These are phyloP conservation scores for Cladophialophora bantiana DNA, from an alignment of 2,329 filamentous ascomycete species.

Conservation along the genomic window DNA sequence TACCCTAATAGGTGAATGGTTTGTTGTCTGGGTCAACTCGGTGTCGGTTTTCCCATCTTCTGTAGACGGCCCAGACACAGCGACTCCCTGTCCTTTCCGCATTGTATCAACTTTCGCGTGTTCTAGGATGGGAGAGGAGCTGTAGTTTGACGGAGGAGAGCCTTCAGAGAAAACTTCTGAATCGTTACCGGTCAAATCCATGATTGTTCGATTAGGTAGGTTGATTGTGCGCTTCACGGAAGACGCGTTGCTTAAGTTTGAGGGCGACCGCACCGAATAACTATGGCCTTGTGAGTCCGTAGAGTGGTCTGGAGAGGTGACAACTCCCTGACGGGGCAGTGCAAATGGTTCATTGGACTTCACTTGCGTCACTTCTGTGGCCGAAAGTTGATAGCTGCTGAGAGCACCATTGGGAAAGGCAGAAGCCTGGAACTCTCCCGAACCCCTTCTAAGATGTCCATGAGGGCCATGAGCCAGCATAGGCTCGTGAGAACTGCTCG, in stretches of 20 bases:
- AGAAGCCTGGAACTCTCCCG: neutral
- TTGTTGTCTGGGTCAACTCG: constrained; percentile 2
- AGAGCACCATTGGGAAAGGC: constrained; percentile 11
- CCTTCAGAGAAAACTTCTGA: constrained; percentile 32
- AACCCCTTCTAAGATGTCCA: neutral
- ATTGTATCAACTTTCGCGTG: constrained; percentile 28
- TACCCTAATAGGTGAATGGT: neutral
- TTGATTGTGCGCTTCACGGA: constrained; percentile 33
- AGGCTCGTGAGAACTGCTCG: neutral
- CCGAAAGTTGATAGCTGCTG: constrained; percentile 29
- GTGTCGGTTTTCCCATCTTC: constrained; percentile 1
- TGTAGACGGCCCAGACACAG: constrained; percentile 7
- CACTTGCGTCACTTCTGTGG: constrained; percentile 24
- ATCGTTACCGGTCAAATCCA: constrained; percentile 39
- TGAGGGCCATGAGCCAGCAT: neutral
- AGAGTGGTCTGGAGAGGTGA: constrained; percentile 6
- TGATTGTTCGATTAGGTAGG: constrained; percentile 35
- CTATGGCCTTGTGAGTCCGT: constrained; percentile 16
- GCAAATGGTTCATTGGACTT: constrained; percentile 4
- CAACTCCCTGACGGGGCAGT: constrained; percentile 2
- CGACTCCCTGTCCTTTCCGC: constrained; percentile 17
- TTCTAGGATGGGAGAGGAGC: constrained; percentile 32
- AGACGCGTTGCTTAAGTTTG: constrained; percentile 31
- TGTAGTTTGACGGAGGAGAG: constrained; percentile 24
- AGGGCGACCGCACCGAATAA: constrained; percentile 27